Evolutionary conservation across 163 green algal species (phyloP), one percentile per base, ranked within the genome.

Genomic region (Dunaliella salina): DNA sequence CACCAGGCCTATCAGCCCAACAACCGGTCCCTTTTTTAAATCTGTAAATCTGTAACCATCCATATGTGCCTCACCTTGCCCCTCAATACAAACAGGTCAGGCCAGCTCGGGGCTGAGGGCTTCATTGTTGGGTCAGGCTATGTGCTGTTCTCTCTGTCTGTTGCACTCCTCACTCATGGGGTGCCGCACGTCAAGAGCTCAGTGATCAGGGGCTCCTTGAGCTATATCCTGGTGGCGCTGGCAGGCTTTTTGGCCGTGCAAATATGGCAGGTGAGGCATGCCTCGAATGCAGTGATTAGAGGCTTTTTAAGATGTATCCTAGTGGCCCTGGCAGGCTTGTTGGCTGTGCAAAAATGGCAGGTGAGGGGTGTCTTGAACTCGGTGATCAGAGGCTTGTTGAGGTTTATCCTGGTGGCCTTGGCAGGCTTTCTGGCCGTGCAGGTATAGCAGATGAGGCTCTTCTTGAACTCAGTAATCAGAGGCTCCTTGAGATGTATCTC

Each of bases 41-140:
- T n/a, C n/a, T n/a, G n/a, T n/a, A n/a, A n/a, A n/a, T n/a, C n/a
- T n/a, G n/a, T n/a, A n/a, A n/a, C 40, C 40, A 15, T 50, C 40
- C 8, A 3, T 8, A 50, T 50, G 40, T 8, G 40, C 40, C 40
- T 50, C 40, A 50, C 40, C 8, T 50, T 50, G 40, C 40, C 45
- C 1, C 45, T 3, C 30, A 24, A 8, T 33, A 33, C n/a, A 20
- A 33, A 45, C 50, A 81, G 90, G 0, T 33, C 35, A 11, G 89
- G 89, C 0, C 94, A 97, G 86, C 88, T 97, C 32, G 95, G 95
- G 13, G 91, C 90, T 4, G 95, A 98, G 88, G 95, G 95, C 32
- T 97, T 97, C 87, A 90, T 96, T 72, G 95, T 97, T 91, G 94
- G 94, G 46, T 88, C 88, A 1, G 80, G 85, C 34, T 94, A 94